Conservation (phyloP, 805 yeast species). For the Myxozyma melibiosi region DNA sequence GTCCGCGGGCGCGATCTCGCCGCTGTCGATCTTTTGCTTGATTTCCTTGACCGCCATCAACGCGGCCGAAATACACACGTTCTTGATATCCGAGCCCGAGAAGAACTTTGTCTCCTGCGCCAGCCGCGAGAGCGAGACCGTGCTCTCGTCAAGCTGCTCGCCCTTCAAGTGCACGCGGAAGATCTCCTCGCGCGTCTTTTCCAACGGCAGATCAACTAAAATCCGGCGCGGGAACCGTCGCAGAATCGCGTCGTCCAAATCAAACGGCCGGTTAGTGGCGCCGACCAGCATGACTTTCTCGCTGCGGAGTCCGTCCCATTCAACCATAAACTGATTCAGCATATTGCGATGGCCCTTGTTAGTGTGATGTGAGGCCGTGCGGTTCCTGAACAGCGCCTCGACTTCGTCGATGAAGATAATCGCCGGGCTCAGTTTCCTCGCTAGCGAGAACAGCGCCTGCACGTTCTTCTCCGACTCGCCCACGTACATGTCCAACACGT, state of each 20-base stretch:
- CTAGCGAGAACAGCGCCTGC: slow-evolving; percentile 96
- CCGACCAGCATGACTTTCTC: slow-evolving; percentile 98
- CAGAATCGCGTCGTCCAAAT: slow-evolving; percentile 95
- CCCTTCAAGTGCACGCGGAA: slow-evolving; percentile 81
- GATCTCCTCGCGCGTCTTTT: slow-evolving; percentile 88
- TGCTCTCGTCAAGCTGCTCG: slow-evolving; percentile 53
- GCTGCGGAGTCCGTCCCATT: slow-evolving; percentile 99
- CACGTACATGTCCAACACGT: slow-evolving; percentile 94
- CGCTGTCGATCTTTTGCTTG: slow-evolving; percentile 1
- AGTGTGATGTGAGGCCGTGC: too few relatives aligned
- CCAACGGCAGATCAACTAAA: slow-evolving; percentile 94
- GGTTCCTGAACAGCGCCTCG: slow-evolving; percentile 97
- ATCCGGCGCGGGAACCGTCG: slow-evolving; percentile 98
- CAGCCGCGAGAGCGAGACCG: slow-evolving; percentile 57
- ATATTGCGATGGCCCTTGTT: too few relatives aligned
- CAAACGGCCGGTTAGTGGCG: slow-evolving; percentile 99
- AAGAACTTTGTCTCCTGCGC: slow-evolving; percentile 62
- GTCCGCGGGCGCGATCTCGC: background rate
- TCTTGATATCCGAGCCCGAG: slow-evolving; percentile 82
- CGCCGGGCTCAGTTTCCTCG: slow-evolving; percentile 96
- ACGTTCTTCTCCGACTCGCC: slow-evolving; percentile 96
- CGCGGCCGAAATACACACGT: slow-evolving; percentile 80
- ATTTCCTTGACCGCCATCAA: slow-evolving; percentile 71
- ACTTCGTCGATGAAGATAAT: slow-evolving; percentile 98
- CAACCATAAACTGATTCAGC: slow-evolving; percentile 94